Evolutionary conservation across 1,284 basidiomycete genomes (phyloP).

Genomic region (Trichosporon coremiiforme): DNA sequence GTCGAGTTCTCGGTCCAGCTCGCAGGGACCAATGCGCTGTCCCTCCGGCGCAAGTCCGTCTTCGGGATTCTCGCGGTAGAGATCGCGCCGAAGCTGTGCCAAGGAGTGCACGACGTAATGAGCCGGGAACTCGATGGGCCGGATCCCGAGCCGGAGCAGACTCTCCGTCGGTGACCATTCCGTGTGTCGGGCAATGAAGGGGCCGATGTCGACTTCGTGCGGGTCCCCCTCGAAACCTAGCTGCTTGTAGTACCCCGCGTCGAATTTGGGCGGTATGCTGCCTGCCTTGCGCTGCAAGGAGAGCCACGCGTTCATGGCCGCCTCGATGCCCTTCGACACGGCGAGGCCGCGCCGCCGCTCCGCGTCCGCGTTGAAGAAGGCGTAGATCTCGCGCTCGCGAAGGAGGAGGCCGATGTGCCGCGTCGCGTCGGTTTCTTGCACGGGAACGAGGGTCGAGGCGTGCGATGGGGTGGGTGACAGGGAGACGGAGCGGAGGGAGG

Average conservation of each 20-base stretch:
- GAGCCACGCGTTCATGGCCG: conserved; percentile 39
- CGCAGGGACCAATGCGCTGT: background rate
- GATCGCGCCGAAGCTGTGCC: conserved; percentile 21
- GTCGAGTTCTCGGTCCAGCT: conserved; percentile 32
- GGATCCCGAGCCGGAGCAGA: conserved; percentile 40
- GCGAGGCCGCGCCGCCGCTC: conserved; percentile 26
- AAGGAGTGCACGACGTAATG: conserved; percentile 42
- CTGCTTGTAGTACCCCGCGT: conserved; percentile 30
- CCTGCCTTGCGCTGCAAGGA: conserved; percentile 26
- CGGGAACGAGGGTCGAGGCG: background rate
- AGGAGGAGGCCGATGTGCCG: conserved; percentile 38
- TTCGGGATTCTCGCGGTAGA: conserved; percentile 20
- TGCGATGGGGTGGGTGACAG: conserved; percentile 23
- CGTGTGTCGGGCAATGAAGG: conserved; percentile 31
- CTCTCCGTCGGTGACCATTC: conserved; percentile 41
- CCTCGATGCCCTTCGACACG: conserved; percentile 31
- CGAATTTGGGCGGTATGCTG: conserved; percentile 33
- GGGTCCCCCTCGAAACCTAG: conserved; percentile 40
- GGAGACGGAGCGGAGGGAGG: conserved; percentile 27
- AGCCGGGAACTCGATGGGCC: conserved; percentile 38
- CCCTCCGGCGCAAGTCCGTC: conserved; percentile 19
- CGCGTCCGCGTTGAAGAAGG: conserved; percentile 25
- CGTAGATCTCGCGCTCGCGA: conserved; percentile 43
- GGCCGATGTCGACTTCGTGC: conserved; percentile 32
- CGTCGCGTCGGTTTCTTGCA: conserved; percentile 11